Evolutionary conservation across 768 basidiomycete species (phyloP).

Genomic region (Cystofilobasidium ferigula): DNA sequence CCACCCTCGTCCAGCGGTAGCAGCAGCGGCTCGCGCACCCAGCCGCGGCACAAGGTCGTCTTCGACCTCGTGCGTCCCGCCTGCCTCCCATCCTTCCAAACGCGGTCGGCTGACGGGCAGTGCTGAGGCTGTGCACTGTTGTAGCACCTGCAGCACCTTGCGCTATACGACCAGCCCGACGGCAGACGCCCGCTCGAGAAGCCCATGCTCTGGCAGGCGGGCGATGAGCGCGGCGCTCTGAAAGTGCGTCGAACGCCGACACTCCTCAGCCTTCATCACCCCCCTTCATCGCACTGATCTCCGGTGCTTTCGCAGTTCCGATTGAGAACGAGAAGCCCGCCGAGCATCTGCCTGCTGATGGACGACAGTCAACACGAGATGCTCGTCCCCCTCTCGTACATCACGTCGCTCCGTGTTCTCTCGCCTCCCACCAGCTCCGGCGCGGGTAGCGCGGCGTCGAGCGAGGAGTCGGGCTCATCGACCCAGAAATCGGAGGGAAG

Average conservation of each 20-base stretch:
- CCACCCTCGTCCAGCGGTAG: background rate
- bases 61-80: conserved; percentile 20
- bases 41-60: conserved; percentile 22
- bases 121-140: too few species aligned
- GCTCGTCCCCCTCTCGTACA: conserved; percentile 13
- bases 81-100: background rate
- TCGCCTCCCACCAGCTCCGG: background rate
- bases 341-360: conserved; percentile 20
- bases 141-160: conserved; percentile 22
- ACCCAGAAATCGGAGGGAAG: background rate
- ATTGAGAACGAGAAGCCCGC: conserved; percentile 9
- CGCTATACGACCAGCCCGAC: conserved; percentile 1
- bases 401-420: conserved; percentile 20
- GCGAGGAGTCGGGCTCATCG: background rate
- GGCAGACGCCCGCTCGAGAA: background rate
- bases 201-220: conserved; percentile 19
- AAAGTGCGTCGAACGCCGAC: conserved; percentile 10
- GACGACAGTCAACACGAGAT: conserved; percentile 24
- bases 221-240: conserved; percentile 11
- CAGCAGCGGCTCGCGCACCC: background rate
- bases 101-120: too few species aligned
- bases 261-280: background rate
- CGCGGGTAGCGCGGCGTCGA: background rate
- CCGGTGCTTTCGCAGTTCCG: conserved; percentile 14
- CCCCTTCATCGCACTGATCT: background rate